Base-by-base conservation (phyloP, 805 yeast species). In the Candida loeiensis region DNA sequence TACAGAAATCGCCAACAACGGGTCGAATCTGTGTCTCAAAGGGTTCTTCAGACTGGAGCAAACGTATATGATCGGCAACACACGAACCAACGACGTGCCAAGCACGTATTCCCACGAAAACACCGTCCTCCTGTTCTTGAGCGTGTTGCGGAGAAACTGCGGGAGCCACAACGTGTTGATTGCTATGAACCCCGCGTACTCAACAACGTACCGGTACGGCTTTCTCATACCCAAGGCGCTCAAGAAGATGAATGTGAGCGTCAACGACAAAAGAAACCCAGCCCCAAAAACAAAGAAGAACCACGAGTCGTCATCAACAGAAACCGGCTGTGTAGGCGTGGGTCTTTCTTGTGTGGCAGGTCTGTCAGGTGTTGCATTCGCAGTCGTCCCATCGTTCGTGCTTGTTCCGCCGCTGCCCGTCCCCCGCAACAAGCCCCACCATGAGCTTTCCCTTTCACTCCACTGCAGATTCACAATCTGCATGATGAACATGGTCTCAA, bases 151-250 rank as follows among this genome's bases (percentile, higher is more conserved):
- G 50, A 80, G 80, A 31, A 86, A 82, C 59, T 90, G 98, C 1
- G 97, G 96, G 12, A 85, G 49, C 96, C 96, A 89, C 49, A 76
- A 82, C 1, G 95, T 84, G 56, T 80, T 84, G 20, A 82, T 50
- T 1, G 71, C 36, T 2, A 79, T 44, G 7, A 82, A 56, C 1
- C 75, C 61, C 4, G 73, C 37, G 41, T 74, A 78, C 54, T 88
- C 96, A 51, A 81, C 76, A 1, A 66, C 49, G 19, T 58, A 59
- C 40, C 95, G 63, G 27, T 76, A 63, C 14, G 56, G 63, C 15
- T 67, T 67, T 29, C 89, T 80, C 9, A 83, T 73, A 48, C 76
- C 79, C 15, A 39, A 14, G 13, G 29, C 31, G 15, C 30, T 25
- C 19, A 24, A 31, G 1, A 83, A 43, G 24, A 25, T 19, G 50